Evolutionary conservation across 192 early-diverging fungal genomes (phyloP).

Genomic region (Bifiguratus adelaidae): DNA sequence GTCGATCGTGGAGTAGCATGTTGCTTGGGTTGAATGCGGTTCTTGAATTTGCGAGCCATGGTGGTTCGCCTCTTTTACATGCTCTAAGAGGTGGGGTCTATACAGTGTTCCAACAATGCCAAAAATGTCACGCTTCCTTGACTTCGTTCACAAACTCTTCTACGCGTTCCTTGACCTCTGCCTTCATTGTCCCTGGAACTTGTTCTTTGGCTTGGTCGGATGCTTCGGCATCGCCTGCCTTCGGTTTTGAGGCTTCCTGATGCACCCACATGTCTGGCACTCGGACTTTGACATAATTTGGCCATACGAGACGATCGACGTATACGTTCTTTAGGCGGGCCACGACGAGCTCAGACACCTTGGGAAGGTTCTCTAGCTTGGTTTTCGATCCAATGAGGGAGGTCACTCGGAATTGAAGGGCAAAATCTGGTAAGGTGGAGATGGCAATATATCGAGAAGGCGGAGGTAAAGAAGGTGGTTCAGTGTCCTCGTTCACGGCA

Average conservation of each 20-base stretch:
- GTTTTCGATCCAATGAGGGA: slow-evolving; percentile 91
- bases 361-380: slow-evolving; percentile 94
- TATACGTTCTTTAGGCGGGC: slow-evolving; percentile 55
- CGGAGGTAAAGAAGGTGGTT: slow-evolving; percentile 4
- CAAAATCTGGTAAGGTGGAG: slow-evolving; percentile 51
- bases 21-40: too few species aligned
- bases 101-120: too few species aligned
- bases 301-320: slow-evolving; percentile 66
- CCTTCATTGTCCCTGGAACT: neutral
- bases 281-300: slow-evolving; percentile 52
- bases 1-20: too few species aligned
- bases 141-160: slow-evolving; percentile 19
- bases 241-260: slow-evolving; percentile 9
- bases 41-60: too few species aligned
- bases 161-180: slow-evolving; percentile 10
- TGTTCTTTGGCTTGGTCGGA: neutral
- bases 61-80: too few species aligned
- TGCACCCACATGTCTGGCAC: slow-evolving; percentile 49
- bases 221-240: slow-evolving; percentile 1
- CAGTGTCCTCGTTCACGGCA: neutral
- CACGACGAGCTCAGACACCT: slow-evolving; percentile 79
- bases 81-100: too few species aligned
- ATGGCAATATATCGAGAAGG: slow-evolving; percentile 38
- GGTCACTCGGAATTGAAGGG: slow-evolving; percentile 79
- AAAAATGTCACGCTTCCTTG: slow-evolving; percentile 16